These are phyloP conservation scores for Pistacia vera DNA, from an alignment of 345 rosid genomes.

Conservation along the genomic window DNA sequence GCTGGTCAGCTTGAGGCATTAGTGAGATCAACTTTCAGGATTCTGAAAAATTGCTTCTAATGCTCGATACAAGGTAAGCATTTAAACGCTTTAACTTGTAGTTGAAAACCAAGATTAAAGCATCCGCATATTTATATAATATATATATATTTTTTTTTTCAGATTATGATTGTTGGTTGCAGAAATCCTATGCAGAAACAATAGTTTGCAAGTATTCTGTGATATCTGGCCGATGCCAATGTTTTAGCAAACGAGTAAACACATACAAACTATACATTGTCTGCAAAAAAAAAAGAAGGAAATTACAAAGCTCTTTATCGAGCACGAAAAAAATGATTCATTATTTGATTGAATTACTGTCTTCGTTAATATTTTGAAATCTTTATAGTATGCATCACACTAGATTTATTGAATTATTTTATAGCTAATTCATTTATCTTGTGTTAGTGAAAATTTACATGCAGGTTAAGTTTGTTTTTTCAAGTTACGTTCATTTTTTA, in stretches of 20 bases:
- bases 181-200: background rate
- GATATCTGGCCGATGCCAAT: background rate
- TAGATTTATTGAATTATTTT: no score
- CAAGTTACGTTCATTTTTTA: no score
- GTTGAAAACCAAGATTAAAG: background rate
- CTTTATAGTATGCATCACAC: no score
- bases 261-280: background rate
- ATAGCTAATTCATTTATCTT: no score
- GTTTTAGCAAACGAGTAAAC: background rate
- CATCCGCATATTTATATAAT: background rate
- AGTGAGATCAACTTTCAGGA: background rate
- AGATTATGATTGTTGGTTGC: background rate
- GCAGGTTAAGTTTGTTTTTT: no score
- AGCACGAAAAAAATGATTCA: background rate
- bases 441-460: no score
- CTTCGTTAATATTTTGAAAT: background rate
- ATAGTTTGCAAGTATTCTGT: no score
- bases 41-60: background rate
- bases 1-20: conserved; percentile 58
- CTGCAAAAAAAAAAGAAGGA: background rate
- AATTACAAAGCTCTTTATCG: background rate
- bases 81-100: background rate
- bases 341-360: background rate
- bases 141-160: background rate
- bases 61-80: background rate